Base-by-base conservation (phyloP, 1,284 basidiomycete species). In the Malassezia sp. region DNA sequence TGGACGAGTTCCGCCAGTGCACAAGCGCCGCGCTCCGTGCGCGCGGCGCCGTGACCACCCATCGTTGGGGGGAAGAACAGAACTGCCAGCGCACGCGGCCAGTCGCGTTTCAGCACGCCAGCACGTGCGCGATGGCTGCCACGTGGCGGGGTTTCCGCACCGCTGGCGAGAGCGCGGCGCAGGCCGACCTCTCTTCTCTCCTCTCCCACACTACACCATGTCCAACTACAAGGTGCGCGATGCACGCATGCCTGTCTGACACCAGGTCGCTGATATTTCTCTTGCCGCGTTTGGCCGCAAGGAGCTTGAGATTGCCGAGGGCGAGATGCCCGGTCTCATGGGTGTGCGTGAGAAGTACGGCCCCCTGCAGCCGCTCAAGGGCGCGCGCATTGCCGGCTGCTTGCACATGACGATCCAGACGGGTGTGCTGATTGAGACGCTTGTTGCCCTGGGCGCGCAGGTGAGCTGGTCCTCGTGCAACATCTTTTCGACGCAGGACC, bases 381-480 rank as follows among this genome's bases (percentile, higher is more conserved):
- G 89, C 60, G 88, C 91, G 47, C 85, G 93, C 60, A 88, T 97
- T 67, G 91, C 88, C 59, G 93, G 93, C 67, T 54, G 53, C 30
- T 37, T 58, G 34, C 57, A 59, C 58, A 85, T 85, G 86, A 91
- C 88, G 67, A 88, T 91, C 71, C 89, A 95, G 74, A 95, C 90
- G 18, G 60, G 60, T 33, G 59, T 61, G 36, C 58, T 70, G 42
- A 70, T 71, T 55, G 65, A 65, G 64, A 70, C 61, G 31, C 79
- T 99, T 63, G 84, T 81, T 60, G 83, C 82, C 59, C 82, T 97
- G 67, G 91, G 91, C 72, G 91, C 93, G 58, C 84, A 96, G 74
- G 91, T 99, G 56, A 81, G 91, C 63, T 99, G 91, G 93, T 97
- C 93, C 36, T 97, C 91, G 64, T 95, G 90, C 77, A 97, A 99